A percentile compares a stretch with the other conserved stretches of the same genome.
Evolutionary conservation across 768 basidiomycete genomes (phyloP).

Genomic region (Udeniomyces megalosporus): DNA sequence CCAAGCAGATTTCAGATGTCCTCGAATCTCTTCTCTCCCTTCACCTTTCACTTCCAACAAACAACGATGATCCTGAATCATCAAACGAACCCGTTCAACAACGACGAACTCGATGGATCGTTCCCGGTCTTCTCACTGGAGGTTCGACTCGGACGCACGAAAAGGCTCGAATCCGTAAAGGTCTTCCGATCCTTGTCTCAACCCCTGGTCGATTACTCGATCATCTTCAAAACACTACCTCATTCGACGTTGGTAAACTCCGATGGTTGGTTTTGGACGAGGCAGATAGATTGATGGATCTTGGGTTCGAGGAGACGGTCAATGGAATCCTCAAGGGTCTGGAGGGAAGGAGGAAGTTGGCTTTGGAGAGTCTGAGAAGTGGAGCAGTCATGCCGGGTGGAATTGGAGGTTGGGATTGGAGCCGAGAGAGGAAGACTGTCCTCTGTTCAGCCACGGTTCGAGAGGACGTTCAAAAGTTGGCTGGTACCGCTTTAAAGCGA

Average conservation of each 20-base stretch:
- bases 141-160: conserved; percentile 90
- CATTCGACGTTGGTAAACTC: conserved; percentile 82
- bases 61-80: conserved; percentile 26
- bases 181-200: conserved; percentile 82
- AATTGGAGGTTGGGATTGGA: conserved; percentile 40
- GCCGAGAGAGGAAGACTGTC: conserved; percentile 52
- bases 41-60: conserved; percentile 39
- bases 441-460: conserved; percentile 94
- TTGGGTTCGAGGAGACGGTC: conserved; percentile 93
- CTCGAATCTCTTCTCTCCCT: conserved; percentile 63
- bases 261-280: conserved; percentile 94
- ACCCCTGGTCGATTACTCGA: conserved; percentile 91
- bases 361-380: conserved; percentile 37
- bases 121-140: conserved; percentile 80
- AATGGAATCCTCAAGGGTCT: conserved; percentile 71
- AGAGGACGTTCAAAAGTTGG: conserved; percentile 85
- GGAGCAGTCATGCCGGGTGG: conserved; percentile 30
- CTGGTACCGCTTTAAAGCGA: conserved; percentile 58
- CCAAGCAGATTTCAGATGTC: conserved; percentile 94
- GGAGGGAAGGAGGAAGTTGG: conserved; percentile 64
- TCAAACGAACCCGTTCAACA: conserved; percentile 25
- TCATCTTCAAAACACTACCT: conserved; percentile 86
- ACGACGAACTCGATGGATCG: conserved; percentile 59
- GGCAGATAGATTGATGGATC: conserved; percentile 92
- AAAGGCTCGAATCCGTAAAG: conserved; percentile 86